Base-by-base conservation (phyloP, 2,329 filamentous ascomycete genomes). In the Diaporthe australafricana region DNA sequence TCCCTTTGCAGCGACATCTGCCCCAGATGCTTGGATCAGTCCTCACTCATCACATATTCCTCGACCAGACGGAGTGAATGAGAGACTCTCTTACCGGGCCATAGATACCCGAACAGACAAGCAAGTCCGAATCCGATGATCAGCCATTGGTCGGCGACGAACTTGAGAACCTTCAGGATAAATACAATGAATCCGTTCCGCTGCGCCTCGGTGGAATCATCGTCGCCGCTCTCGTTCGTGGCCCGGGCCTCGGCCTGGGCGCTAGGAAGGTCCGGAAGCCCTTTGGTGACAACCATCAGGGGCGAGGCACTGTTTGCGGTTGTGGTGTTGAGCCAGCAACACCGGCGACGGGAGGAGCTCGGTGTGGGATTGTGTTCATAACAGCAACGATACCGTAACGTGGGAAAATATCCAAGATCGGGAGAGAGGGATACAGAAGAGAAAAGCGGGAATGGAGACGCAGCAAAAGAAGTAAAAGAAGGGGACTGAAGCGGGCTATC, bases 131-230 rank as follows among this genome's bases (percentile, higher is more conserved):
- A 90, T 22, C 87, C 89, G 70, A 92, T 85, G 22, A 93, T 83
- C 70, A 93, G 87, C 88, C 90, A 93, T 81, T 93, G 91, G 70
- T 88, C 86, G 63, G 83, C 79, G 57, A 89, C 62, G 70, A 88
- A 80, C 30, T 70, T 65, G 25, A 68, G 40, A 6, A 50, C 25
- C 22, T 30, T 47, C n/a, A 57, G 1, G 17, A 42, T 14, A 40
- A 25, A 20, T 14, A 40, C 50, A 14, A 74, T 8, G 16, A 22
- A 73, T 68, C 50, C 68, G 56, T 70, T 69, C 27, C 22, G 55
- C 38, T 27, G 53, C 27, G 45, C 14, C 45, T 57, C 16, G 30
- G 53, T 38, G 35, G 47, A 11, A 12, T 27, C 42, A 22, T 69
- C 55, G 30, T 17, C 30, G 16, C 47, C 53, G n/a, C 47, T 53